Conservation (phyloP, 2,329 filamentous ascomycete species). For the Cryphonectria parasitica region DNA sequence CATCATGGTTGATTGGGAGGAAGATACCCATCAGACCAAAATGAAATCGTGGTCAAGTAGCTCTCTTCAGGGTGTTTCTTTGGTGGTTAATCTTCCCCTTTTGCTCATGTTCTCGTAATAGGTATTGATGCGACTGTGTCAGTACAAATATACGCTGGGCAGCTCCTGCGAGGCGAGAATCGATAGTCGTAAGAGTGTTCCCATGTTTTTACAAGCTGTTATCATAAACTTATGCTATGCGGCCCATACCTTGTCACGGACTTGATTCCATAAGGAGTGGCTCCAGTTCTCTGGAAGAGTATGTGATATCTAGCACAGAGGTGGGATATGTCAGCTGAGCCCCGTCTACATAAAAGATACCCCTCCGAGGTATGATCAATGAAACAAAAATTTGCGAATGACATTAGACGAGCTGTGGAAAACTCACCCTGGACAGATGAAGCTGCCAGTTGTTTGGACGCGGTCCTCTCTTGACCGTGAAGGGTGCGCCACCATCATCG, state of each 20-base stretch:
- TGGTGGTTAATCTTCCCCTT: neutral
- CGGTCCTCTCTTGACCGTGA: conserved; percentile 32
- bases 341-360: too few relatives aligned
- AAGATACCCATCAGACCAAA: neutral
- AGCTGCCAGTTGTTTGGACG: conserved; percentile 36
- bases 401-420: neutral
- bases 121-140: neutral
- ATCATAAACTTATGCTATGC: neutral
- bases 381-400: neutral
- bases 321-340: neutral
- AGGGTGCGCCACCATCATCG: conserved; percentile 25
- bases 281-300: conserved; percentile 26
- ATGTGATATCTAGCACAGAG: conserved; percentile 25
- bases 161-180: neutral
- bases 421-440: conserved; percentile 31
- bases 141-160: neutral
- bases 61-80: neutral
- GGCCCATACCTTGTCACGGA: conserved; percentile 20
- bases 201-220: neutral
- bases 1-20: neutral
- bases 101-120: neutral
- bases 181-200: neutral
- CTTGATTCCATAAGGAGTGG: conserved; percentile 27
- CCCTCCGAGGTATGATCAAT: too few relatives aligned
- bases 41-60: neutral